Conservation (phyloP, 2,329 filamentous ascomycete genomes). For the Aspergillus sp. region DNA sequence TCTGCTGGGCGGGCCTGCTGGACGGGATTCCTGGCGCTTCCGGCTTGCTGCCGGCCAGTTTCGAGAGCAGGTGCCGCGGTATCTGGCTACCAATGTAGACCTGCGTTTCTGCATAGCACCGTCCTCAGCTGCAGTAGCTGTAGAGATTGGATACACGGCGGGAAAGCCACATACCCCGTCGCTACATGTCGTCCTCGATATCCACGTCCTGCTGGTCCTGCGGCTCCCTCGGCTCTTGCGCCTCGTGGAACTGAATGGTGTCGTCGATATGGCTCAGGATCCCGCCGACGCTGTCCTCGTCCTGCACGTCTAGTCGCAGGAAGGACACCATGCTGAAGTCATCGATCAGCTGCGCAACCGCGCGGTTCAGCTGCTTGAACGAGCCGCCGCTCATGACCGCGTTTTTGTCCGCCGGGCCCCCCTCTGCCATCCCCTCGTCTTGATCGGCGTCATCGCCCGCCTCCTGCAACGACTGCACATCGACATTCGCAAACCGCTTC, state of each 20-base stretch:
- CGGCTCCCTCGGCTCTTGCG: slow-evolving; percentile 81
- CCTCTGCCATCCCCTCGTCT: slow-evolving; percentile 44
- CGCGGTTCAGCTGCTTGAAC: slow-evolving; percentile 74
- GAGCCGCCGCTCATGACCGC: slow-evolving; percentile 70
- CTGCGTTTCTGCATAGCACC: too few species aligned
- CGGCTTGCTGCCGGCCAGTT: too few species aligned
- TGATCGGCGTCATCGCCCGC: slow-evolving; percentile 38
- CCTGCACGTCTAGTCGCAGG: slow-evolving; percentile 75
- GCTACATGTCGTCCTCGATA: slow-evolving; percentile 38
- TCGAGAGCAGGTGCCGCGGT: too few species aligned
- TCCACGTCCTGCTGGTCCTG: slow-evolving; percentile 53
- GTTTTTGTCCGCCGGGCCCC: slow-evolving; percentile 56
- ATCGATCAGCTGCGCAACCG: slow-evolving; percentile 85
- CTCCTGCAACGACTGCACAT: slow-evolving; percentile 74
- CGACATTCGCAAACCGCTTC: slow-evolving; percentile 82
- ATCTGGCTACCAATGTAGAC: too few species aligned
- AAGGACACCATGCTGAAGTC: slow-evolving; percentile 98
- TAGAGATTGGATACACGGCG: too few species aligned
- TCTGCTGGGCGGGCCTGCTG: too few species aligned
- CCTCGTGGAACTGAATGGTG: slow-evolving; percentile 85
- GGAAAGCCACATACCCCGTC: too few species aligned
- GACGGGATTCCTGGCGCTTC: too few species aligned
- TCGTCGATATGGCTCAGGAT: slow-evolving; percentile 91
- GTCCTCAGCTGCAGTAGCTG: too few species aligned
- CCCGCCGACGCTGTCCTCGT: slow-evolving; percentile 80